A percentile compares a stretch with the other conserved stretches of the same genome.
Conservation (phyloP, 768 basidiomycete species). For the Termitomyces sp. region DNA sequence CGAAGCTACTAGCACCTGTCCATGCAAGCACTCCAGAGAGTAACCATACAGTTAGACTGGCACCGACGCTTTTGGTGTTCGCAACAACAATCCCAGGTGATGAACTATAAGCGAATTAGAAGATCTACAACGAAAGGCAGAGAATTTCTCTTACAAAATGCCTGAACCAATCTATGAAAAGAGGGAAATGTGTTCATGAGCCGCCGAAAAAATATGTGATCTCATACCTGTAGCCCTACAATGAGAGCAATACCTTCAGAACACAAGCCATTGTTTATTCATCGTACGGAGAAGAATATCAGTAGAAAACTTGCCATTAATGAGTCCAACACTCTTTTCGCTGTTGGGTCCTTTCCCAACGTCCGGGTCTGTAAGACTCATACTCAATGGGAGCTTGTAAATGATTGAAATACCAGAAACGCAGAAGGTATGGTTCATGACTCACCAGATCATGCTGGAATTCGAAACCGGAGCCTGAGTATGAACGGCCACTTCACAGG, state of each 20-base stretch:
- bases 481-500: constrained; percentile 42
- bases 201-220: neutral
- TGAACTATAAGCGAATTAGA: constrained; percentile 45
- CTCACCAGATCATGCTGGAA: constrained; percentile 62
- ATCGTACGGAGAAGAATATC: neutral
- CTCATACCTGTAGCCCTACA: constrained; percentile 71
- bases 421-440: constrained; percentile 4
- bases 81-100: constrained; percentile 91
- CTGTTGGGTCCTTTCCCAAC: constrained; percentile 36
- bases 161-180: constrained; percentile 75
- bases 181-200: neutral
- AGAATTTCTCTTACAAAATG: constrained; percentile 63
- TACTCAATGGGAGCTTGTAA: constrained; percentile 57
- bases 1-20: constrained; percentile 95
- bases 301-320: constrained; percentile 56
- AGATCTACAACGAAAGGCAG: neutral
- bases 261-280: neutral
- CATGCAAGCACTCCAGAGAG: constrained; percentile 80
- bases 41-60: constrained; percentile 84
- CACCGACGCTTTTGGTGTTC: constrained; percentile 85
- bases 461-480: constrained; percentile 73
- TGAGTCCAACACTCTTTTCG: constrained; percentile 71
- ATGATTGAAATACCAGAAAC: neutral
- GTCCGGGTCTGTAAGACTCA: constrained; percentile 71
- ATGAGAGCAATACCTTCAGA: constrained; percentile 75